Evolutionary conservation across 352 stramenopile genomes (phyloP), one percentile per base, ranked within the genome.

Genomic region (Pythium dissimile): DNA sequence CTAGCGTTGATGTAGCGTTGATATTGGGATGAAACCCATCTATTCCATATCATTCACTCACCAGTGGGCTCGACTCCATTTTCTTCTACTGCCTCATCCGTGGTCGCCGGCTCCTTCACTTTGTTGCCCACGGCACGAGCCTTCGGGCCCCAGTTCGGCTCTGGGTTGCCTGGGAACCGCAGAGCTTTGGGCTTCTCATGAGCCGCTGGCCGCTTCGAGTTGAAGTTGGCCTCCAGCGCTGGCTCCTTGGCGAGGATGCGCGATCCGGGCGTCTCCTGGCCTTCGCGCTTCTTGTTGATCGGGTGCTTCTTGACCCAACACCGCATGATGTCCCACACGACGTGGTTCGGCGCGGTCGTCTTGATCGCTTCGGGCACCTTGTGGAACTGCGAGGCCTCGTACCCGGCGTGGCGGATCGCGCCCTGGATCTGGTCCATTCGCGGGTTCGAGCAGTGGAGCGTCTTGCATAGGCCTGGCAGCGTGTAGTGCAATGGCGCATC

Each of bases 311-410:
- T 96, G 12, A 96, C 93, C 93, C 94, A 99, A 59, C 83, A 94
- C 60, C 96, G 80, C 77, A 99, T 92, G 54, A 99, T 92, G 72
- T 99, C 97, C 95, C 97, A 99, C 45, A 99, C 77, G 7, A 99
- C 89, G 53, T 96, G 73, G 69, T 97, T 97, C 3, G 97, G 97
- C 18, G 97, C 97, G 70, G 97, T 94, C 2, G 97, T 99, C 78
- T 99, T 99, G 56, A 99, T 81, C 31, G 97, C 97, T 27, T 97
- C 78, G 0, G 97, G 96, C 18, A 99, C 93, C 67, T 99, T 99
- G 77, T 99, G 97, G 59, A 97, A 98, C 57, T 98, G 95, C 61
- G 95, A 99, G 23, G 97, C 91, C 58, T 93, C 75, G 78, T 99
- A 99, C 16, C 97, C 97, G 26, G 95, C 94, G 67, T 98, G 97